Evolutionary conservation across 169 alveolate species (phyloP).

Genomic region (Plasmodium relictum): DNA sequence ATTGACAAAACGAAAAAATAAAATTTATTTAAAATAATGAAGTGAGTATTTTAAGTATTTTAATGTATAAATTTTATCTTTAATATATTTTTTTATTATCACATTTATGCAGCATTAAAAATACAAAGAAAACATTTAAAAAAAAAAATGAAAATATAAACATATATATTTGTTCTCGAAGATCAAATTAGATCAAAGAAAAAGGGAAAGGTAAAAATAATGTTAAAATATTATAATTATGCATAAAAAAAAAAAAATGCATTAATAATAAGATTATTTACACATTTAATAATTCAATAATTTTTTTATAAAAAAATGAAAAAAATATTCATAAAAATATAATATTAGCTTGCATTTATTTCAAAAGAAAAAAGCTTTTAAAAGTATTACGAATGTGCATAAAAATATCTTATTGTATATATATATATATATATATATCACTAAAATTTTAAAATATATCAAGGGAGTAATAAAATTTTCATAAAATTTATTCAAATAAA

Average conservation of each 20-base stretch:
- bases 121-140: too few species aligned
- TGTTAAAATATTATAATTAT: neutral
- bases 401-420: neutral
- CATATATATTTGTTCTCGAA: neutral
- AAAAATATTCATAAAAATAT: neutral
- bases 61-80: too few species aligned
- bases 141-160: neutral
- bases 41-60: too few species aligned
- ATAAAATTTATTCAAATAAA: too few species aligned
- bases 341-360: too few species aligned
- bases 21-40: too few species aligned
- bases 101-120: too few species aligned
- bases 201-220: conserved; percentile 1
- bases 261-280: neutral
- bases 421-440: neutral
- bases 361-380: neutral
- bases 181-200: conserved; percentile 12
- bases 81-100: too few species aligned
- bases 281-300: neutral
- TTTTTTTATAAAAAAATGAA: neutral
- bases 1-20: too few species aligned
- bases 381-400: neutral
- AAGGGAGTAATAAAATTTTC: too few species aligned
- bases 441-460: too few species aligned
- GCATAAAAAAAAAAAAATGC: conserved; percentile 3